These are phyloP conservation scores for Trichoderma semiorbis DNA, from an alignment of 2,329 filamentous ascomycete genomes.

Conservation along the genomic window DNA sequence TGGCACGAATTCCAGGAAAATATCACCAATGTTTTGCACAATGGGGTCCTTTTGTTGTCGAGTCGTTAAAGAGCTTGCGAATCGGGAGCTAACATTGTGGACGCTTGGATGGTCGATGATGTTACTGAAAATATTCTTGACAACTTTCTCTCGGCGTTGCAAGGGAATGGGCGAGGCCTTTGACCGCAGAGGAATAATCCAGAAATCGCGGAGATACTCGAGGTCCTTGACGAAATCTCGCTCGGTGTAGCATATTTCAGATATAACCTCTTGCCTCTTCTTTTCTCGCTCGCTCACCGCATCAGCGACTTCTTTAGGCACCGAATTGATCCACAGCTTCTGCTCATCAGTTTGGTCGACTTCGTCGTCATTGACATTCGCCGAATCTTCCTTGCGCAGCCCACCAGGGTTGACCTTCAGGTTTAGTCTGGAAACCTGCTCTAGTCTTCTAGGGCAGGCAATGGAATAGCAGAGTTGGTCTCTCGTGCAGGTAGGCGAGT, in stretches of 20 bases:
- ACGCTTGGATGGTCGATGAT: slow-evolving; percentile 80
- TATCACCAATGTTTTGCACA: slow-evolving; percentile 85
- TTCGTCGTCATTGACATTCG: slow-evolving; percentile 71
- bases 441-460: slow-evolving; percentile 85
- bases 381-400: slow-evolving; percentile 62
- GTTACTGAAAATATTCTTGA: slow-evolving; percentile 92
- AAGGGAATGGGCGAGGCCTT: slow-evolving; percentile 84
- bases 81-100: slow-evolving; percentile 81
- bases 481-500: slow-evolving; percentile 93
- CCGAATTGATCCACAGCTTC: slow-evolving; percentile 98
- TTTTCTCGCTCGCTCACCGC: slow-evolving; percentile 87
- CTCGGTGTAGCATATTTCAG: slow-evolving; percentile 97
- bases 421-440: slow-evolving; percentile 92
- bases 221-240: slow-evolving; percentile 98
- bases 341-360: slow-evolving; percentile 85
- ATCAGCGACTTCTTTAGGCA: slow-evolving; percentile 90
- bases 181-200: slow-evolving; percentile 87
- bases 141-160: slow-evolving; percentile 81
- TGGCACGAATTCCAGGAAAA: slow-evolving; percentile 88
- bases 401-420: slow-evolving; percentile 89
- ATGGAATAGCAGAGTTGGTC: slow-evolving; percentile 98
- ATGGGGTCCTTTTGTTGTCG: slow-evolving; percentile 88
- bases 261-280: slow-evolving; percentile 97
- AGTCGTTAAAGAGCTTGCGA: slow-evolving; percentile 83
- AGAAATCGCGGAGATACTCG: slow-evolving; percentile 96